These are phyloP conservation scores for Penicillium sp. DNA, from an alignment of 2,329 filamentous ascomycete species.

Conservation along the genomic window DNA sequence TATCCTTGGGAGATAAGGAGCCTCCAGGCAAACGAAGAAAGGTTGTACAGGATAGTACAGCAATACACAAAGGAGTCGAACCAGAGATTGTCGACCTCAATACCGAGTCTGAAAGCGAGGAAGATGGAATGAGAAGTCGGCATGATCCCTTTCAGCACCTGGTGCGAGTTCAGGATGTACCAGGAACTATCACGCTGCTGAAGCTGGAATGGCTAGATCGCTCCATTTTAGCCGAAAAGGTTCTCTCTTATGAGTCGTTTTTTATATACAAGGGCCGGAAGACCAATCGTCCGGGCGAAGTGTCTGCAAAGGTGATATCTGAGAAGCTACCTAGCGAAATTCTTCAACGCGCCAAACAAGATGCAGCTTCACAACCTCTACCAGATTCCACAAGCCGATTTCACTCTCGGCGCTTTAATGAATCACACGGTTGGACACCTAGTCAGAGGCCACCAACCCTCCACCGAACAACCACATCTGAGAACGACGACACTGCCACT, in stretches of 20 bases:
- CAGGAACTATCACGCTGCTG: conserved; percentile 49
- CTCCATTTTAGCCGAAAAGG: conserved; percentile 43
- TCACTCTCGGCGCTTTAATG: conserved; percentile 23
- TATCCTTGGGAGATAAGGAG: neutral
- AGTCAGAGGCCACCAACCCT: conserved; percentile 47
- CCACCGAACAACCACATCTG: conserved; percentile 70
- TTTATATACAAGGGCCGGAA: conserved; percentile 52
- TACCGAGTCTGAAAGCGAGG: conserved; percentile 32
- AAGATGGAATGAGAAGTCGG: conserved; percentile 17
- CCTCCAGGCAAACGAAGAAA: conserved; percentile 31
- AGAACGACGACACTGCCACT: conserved; percentile 61
- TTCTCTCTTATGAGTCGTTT: conserved; percentile 50
- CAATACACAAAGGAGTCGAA: neutral
- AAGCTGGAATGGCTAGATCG: conserved; percentile 55
- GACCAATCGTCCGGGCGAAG: conserved; percentile 29
- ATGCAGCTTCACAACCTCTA: conserved; percentile 32
- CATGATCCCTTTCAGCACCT: conserved; percentile 12
- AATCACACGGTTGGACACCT: conserved; percentile 17
- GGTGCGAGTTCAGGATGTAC: neutral
- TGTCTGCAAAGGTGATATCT: neutral
- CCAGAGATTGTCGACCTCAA: conserved; percentile 28
- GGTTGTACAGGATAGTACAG: neutral
- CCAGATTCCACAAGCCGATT: conserved; percentile 6
- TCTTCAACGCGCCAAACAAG: conserved; percentile 55
- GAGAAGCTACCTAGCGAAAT: conserved; percentile 34